Percentiles rank a stretch among this genome's conserved stretches.
Conservation (phyloP, 345 rosid species). For the Crucihimalaya himalaica region DNA sequence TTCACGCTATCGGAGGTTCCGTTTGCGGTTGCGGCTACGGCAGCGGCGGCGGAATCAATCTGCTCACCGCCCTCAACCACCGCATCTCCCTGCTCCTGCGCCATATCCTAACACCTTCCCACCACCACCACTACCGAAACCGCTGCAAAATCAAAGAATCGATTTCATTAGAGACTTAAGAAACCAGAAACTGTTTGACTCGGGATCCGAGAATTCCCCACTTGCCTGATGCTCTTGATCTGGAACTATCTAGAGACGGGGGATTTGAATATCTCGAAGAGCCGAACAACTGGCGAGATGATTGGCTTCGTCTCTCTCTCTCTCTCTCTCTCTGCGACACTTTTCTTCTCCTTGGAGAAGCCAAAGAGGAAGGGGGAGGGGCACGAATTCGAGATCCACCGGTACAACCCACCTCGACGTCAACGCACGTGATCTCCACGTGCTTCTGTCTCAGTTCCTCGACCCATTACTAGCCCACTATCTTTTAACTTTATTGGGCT, state of each 20-base stretch:
- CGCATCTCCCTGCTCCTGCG: slow-evolving; percentile 42
- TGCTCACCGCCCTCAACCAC: slow-evolving; percentile 41
- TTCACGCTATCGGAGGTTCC: slow-evolving; percentile 11
- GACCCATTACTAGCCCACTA: slow-evolving; percentile 19
- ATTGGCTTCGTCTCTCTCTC: slow-evolving; percentile 7
- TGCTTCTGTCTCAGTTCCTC: not conserved
- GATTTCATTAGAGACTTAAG: slow-evolving; percentile 20
- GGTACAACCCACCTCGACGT: slow-evolving; percentile 12
- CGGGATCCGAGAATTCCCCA: slow-evolving; percentile 24
- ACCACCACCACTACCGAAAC: slow-evolving; percentile 8
- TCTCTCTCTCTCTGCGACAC: not conserved
- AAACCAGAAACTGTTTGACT: not conserved
- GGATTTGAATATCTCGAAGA: slow-evolving; percentile 21
- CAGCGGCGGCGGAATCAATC: slow-evolving; percentile 36
- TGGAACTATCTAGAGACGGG: slow-evolving; percentile 12
- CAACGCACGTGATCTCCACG: slow-evolving; percentile 26
- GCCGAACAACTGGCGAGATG: slow-evolving; percentile 23
- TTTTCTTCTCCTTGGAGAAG: slow-evolving; percentile 23
- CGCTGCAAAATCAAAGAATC: slow-evolving; percentile 23
- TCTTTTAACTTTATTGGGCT: slow-evolving; percentile 8
- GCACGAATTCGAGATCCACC: slow-evolving; percentile 30
- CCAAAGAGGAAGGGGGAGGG: not conserved
- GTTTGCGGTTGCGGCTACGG: not conserved
- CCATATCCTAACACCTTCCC: slow-evolving; percentile 38
- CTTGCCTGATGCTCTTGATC: slow-evolving; percentile 29